phyloP scores from a whole-genome alignment of 192 early-diverging fungal genomes.

The Umbelopsis ramanniana region DNA sequence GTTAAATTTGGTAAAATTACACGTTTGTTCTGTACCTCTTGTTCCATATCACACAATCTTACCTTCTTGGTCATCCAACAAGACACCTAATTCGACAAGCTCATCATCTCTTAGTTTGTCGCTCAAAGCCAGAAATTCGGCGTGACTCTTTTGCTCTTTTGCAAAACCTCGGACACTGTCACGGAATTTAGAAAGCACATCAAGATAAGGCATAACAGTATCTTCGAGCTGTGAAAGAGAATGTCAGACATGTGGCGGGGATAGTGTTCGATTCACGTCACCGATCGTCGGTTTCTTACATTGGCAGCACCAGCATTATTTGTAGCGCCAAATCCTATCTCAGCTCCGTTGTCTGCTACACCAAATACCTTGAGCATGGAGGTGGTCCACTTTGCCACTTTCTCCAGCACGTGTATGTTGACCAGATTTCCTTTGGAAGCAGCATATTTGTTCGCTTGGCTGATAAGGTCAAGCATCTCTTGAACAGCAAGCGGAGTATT shows the following conservation, averaged over 20 bases:
- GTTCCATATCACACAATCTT: background rate
- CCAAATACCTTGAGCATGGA: constrained; percentile 84
- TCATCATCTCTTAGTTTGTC: constrained; percentile 91
- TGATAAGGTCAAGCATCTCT: constrained; percentile 80
- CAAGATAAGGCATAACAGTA: constrained; percentile 77
- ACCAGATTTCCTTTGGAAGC: constrained; percentile 56
- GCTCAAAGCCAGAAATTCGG: constrained; percentile 72
- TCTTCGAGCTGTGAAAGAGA: constrained; percentile 52
- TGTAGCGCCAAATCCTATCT: constrained; percentile 70
- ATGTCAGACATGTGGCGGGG: background rate
- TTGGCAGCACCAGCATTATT: constrained; percentile 41
- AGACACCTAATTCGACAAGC: constrained; percentile 86
- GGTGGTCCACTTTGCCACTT: constrained; percentile 82
- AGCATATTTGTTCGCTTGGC: constrained; percentile 82
- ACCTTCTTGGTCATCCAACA: constrained; percentile 90
- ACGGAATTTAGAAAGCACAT: constrained; percentile 83
- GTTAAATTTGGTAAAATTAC: background rate
- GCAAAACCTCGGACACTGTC: constrained; percentile 85
- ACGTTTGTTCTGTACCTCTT: background rate
- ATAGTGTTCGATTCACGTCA: background rate
- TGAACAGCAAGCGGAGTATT: constrained; percentile 85
- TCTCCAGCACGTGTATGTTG: constrained; percentile 74
- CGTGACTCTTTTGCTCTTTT: constrained; percentile 48
- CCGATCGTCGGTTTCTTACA: constrained; percentile 38
- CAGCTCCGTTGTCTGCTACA: constrained; percentile 65